Evolutionary conservation across 1,284 basidiomycete genomes (phyloP).

Genomic region (Pseudozyma thailandica): DNA sequence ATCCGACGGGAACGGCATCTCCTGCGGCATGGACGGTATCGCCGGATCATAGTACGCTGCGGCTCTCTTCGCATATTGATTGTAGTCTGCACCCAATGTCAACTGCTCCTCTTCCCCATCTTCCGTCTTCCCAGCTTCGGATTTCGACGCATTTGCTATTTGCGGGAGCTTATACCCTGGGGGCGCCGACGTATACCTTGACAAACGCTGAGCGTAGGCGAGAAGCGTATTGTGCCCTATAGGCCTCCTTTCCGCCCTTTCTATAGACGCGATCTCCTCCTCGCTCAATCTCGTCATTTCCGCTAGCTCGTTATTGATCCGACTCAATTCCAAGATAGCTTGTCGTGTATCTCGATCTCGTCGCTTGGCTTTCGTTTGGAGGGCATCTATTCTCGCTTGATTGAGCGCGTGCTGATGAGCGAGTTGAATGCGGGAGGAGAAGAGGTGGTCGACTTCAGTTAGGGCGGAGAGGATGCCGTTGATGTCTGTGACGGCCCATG

Average conservation of each 20-base stretch:
- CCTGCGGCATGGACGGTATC: slow-evolving; percentile 57
- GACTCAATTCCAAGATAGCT: slow-evolving; percentile 38
- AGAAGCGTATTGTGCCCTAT: slow-evolving; percentile 36
- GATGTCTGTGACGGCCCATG: slow-evolving; percentile 21
- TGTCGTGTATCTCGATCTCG: slow-evolving; percentile 36
- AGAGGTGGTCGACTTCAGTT: slow-evolving; percentile 25
- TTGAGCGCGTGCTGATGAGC: slow-evolving; percentile 47
- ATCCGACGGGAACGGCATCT: slow-evolving; percentile 59
- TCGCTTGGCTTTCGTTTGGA: slow-evolving; percentile 28
- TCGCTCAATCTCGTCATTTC: slow-evolving; percentile 35
- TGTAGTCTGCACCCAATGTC: slow-evolving; percentile 51
- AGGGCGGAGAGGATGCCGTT: slow-evolving; percentile 22
- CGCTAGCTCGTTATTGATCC: slow-evolving; percentile 44
- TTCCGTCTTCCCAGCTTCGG: slow-evolving; percentile 1
- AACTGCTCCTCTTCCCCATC: slow-evolving; percentile 10
- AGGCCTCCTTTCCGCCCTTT: slow-evolving; percentile 41
- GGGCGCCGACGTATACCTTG: slow-evolving; percentile 55
- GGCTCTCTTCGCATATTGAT: slow-evolving; percentile 49
- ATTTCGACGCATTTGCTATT: slow-evolving; percentile 3
- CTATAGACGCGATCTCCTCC: slow-evolving; percentile 33
- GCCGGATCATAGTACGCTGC: slow-evolving; percentile 59
- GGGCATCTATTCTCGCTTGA: slow-evolving; percentile 30
- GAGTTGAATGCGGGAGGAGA: slow-evolving; percentile 23
- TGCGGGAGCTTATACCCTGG: slow-evolving; percentile 51
- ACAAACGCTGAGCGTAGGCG: slow-evolving; percentile 51